Conservation (phyloP, 2,329 filamentous ascomycete species). For the Ophiostoma piceae region DNA sequence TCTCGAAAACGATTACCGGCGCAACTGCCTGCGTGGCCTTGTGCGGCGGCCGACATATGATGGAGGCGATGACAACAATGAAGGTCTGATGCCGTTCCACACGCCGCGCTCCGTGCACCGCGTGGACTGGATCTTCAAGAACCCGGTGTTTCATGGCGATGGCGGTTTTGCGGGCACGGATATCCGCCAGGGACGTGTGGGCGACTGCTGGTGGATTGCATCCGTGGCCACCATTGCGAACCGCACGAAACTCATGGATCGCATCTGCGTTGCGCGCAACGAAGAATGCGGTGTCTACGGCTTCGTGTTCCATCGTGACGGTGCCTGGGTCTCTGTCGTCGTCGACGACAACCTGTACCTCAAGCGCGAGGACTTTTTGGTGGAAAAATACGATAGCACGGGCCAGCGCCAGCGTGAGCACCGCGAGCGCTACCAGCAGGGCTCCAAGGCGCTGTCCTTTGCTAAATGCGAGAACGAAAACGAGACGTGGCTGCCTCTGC, state of each 20-base stretch:
- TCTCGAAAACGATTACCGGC: slow-evolving; percentile 36
- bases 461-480: slow-evolving; percentile 63
- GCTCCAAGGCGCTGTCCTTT: slow-evolving; percentile 64
- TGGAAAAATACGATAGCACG: slow-evolving; percentile 29
- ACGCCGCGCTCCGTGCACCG: slow-evolving; percentile 40
- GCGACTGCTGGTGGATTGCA: slow-evolving; percentile 70
- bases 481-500: slow-evolving; percentile 68
- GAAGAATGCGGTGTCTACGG: slow-evolving; percentile 46
- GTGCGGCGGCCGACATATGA: slow-evolving; percentile 17
- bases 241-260: slow-evolving; percentile 58
- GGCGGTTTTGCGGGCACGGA: slow-evolving; percentile 37
- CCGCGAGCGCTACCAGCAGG: slow-evolving; percentile 58
- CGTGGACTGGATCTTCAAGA: slow-evolving; percentile 52
- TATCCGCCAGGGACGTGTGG: slow-evolving; percentile 45
- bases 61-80: slow-evolving; percentile 19
- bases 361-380: slow-evolving; percentile 49
- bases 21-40: slow-evolving; percentile 38
- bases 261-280: slow-evolving; percentile 61
- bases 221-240: slow-evolving; percentile 64
- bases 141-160: slow-evolving; percentile 46
- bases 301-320: slow-evolving; percentile 43
- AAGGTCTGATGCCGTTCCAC: slow-evolving; percentile 25
- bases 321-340: slow-evolving; percentile 63
- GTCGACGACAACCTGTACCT: slow-evolving; percentile 68
- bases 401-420: slow-evolving; percentile 55